Conservation (phyloP, 1,139 yeast genomes). For the Suhomyces kunorum region DNA sequence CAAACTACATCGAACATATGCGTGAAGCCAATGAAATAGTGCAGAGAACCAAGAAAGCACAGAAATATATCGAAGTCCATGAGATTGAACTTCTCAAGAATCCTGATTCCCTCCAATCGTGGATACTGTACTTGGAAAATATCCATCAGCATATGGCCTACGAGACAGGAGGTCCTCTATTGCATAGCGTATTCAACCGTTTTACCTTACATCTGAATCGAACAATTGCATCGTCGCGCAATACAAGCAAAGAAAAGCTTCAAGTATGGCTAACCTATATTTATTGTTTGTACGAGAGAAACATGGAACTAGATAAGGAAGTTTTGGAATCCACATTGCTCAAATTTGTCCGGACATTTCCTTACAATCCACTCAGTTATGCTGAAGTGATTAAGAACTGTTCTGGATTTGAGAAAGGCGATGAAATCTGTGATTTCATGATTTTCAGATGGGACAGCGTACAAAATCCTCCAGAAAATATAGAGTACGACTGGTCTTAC, state of each 20-base stretch:
- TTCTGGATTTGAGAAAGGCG: constrained; percentile 14
- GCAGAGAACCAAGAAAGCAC: constrained; percentile 28
- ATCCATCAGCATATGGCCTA: constrained; percentile 24
- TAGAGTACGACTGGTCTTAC: constrained; percentile 18
- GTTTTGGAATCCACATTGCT: constrained; percentile 18
- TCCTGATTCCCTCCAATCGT: constrained; percentile 22
- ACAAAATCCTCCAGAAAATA: neutral
- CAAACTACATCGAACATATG: constrained; percentile 44
- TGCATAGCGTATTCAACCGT: constrained; percentile 13
- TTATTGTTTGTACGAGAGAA: constrained; percentile 24
- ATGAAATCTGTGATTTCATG: constrained; percentile 11
- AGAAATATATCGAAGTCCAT: constrained; percentile 30
- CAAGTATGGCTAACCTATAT: constrained; percentile 35
- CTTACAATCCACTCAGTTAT: constrained; percentile 28
- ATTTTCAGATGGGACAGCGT: constrained; percentile 14
- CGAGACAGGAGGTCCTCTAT: constrained; percentile 5
- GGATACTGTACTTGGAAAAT: constrained; percentile 37
- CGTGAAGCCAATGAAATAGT: constrained; percentile 38
- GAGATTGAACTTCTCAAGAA: constrained; percentile 24
- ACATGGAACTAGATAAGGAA: constrained; percentile 9
- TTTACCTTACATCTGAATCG: constrained; percentile 5
- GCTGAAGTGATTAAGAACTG: constrained; percentile 34
- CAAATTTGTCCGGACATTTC: constrained; percentile 26
- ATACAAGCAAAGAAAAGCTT: constrained; percentile 17
- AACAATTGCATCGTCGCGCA: constrained; percentile 3